phyloP scores from a whole-genome alignment of 345 rosid genomes.

The Sonneratia caseolaris region DNA sequence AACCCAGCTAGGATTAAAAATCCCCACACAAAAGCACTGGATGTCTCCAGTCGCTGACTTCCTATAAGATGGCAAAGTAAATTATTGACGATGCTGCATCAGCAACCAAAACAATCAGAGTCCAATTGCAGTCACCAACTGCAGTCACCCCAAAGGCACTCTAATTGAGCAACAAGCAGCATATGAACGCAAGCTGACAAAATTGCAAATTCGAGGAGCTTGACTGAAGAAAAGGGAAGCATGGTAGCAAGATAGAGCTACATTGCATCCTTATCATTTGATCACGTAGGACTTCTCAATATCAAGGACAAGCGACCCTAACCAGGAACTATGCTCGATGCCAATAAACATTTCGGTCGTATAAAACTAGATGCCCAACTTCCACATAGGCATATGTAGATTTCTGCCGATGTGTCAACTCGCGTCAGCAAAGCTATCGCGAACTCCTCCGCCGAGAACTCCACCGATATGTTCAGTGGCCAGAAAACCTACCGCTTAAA shows the following conservation, averaged over 20 bases:
- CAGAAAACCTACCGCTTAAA: conserved; percentile 60
- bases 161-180: background rate
- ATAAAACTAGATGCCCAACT: conserved; percentile 48
- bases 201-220: background rate
- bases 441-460: conserved; percentile 95
- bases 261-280: background rate
- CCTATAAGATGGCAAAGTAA: background rate
- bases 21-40: background rate
- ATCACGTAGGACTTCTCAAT: background rate
- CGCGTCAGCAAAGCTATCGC: conserved; percentile 82
- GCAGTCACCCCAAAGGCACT: background rate
- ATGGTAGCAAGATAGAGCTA: background rate
- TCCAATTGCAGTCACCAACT: background rate
- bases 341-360: background rate
- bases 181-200: background rate
- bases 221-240: background rate
- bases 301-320: background rate
- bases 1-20: background rate
- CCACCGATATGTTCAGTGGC: conserved; percentile 64
- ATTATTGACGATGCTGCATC: background rate
- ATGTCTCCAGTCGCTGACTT: background rate
- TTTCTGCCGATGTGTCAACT: conserved; percentile 78
- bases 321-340: background rate
- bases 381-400: conserved; percentile 90
- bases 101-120: background rate